These are phyloP conservation scores for Platismatia glauca DNA, from an alignment of 495 filamentous ascomycete species.

Conservation along the genomic window DNA sequence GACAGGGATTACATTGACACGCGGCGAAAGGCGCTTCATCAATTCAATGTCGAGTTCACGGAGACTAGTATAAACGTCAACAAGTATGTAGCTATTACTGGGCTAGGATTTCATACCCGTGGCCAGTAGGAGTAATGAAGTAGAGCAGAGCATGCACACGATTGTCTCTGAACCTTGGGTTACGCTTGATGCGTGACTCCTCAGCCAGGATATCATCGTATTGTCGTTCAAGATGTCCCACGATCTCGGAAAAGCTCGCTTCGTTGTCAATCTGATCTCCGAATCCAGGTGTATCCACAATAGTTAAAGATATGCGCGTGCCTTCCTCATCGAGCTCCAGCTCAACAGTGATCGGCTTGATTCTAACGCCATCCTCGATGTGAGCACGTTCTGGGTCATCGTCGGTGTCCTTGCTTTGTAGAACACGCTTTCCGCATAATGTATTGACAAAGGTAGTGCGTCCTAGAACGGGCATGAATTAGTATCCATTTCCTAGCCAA, in stretches of 20 bases:
- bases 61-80: constrained; percentile 48
- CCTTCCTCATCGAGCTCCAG: constrained; percentile 96
- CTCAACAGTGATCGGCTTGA: constrained; percentile 97
- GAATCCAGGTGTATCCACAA: constrained; percentile 97
- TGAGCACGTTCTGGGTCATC: constrained; percentile 73
- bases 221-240: constrained; percentile 94
- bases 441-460: constrained; percentile 99
- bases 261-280: constrained; percentile 99
- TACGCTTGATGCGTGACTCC: constrained; percentile 99
- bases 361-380: constrained; percentile 90
- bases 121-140: constrained; percentile 97
- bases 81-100: constrained; percentile 22
- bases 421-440: constrained; percentile 88
- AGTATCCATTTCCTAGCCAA: neutral
- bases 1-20: constrained; percentile 97
- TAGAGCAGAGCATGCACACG: constrained; percentile 96
- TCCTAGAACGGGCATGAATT: constrained; percentile 42
- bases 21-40: constrained; percentile 97
- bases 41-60: constrained; percentile 98
- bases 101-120: constrained; percentile 51
- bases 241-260: constrained; percentile 94
- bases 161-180: constrained; percentile 97
- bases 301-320: constrained; percentile 93
- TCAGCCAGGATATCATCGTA: constrained; percentile 98
- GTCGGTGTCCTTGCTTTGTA: constrained; percentile 73